phyloP scores from a whole-genome alignment of 1,284 basidiomycete genomes.

The Schizophyllum amplum region DNA sequence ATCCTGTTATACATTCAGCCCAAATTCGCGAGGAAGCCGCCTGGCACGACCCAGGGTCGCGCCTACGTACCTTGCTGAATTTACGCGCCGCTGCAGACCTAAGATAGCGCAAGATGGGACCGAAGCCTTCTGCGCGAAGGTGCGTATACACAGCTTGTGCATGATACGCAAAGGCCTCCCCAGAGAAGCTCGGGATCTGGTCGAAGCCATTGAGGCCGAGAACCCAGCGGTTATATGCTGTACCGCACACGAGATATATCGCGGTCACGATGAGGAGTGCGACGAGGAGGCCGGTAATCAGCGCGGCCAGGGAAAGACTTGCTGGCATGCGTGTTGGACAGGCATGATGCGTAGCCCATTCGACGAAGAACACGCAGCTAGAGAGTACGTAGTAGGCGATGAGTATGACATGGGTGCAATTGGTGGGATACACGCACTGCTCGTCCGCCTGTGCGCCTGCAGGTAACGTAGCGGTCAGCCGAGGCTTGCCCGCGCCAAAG shows the following conservation, averaged over 20 bases:
- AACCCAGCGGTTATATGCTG: slow-evolving; percentile 64
- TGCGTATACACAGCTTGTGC: slow-evolving; percentile 6
- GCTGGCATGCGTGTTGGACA: slow-evolving; percentile 39
- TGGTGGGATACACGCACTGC: not conserved
- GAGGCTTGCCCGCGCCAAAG: slow-evolving; percentile 42
- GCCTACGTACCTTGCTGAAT: no score
- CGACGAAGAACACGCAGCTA: not conserved
- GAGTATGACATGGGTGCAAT: not conserved
- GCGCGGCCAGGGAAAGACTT: slow-evolving; percentile 5
- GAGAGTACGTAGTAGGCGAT: not conserved
- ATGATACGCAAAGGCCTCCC: slow-evolving; percentile 39
- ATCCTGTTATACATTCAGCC: no score
- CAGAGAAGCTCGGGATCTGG: slow-evolving; percentile 58
- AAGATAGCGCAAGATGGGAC: not conserved
- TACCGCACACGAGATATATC: slow-evolving; percentile 51
- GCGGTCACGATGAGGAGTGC: slow-evolving; percentile 48
- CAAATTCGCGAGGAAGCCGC: no score
- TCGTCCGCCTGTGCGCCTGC: slow-evolving; percentile 52
- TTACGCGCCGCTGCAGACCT: not conserved
- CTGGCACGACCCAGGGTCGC: no score
- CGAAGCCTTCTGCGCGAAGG: not conserved
- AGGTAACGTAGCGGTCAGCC: slow-evolving; percentile 51
- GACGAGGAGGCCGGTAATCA: slow-evolving; percentile 4
- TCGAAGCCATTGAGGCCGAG: slow-evolving; percentile 53
- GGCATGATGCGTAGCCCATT: not conserved